Evolutionary conservation across 345 rosid genomes (phyloP).

Genomic region (Sonneratia caseolaris): DNA sequence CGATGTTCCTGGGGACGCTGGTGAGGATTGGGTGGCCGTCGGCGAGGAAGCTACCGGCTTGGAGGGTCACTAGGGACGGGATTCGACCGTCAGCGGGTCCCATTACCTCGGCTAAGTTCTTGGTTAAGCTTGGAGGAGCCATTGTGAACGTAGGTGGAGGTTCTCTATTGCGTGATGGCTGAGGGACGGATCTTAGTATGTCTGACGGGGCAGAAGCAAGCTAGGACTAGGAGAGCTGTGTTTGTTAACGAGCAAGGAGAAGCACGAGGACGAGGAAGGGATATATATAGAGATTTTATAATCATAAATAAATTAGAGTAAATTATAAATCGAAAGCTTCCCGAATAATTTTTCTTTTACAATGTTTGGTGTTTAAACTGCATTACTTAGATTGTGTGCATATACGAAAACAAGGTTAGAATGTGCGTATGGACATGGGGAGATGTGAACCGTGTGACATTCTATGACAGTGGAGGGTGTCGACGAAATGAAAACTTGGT

Average conservation of each 20-base stretch:
- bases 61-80: conserved; percentile 4
- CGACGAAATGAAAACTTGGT: background rate
- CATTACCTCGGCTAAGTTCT: background rate
- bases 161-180: background rate
- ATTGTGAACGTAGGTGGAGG: background rate
- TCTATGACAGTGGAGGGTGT: no score
- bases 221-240: background rate
- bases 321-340: no score
- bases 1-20: background rate
- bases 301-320: no score
- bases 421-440: background rate
- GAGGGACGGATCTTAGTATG: no score
- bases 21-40: background rate
- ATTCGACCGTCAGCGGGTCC: background rate
- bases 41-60: conserved; percentile 15
- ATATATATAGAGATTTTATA: no score
- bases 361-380: no score
- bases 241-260: background rate
- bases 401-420: no score
- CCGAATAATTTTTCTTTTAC: no score
- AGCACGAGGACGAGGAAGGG: no score
- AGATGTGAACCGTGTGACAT: background rate
- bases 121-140: conserved; percentile 25
- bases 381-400: no score
- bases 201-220: no score